These are phyloP conservation scores for Trichoderma guizhouense DNA, from an alignment of 2,329 filamentous ascomycete genomes.

Conservation along the genomic window DNA sequence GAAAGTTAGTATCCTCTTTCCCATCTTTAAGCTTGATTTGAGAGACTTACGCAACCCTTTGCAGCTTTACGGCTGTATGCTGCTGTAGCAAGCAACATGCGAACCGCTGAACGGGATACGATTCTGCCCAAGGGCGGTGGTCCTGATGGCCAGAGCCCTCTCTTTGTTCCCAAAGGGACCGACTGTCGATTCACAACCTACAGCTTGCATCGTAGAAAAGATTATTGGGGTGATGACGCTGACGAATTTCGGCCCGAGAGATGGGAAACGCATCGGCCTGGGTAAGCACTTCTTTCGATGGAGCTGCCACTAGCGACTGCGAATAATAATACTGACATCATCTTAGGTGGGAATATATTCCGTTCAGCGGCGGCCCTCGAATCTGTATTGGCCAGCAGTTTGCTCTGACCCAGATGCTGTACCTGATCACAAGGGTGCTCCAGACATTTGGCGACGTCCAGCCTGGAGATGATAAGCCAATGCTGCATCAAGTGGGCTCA, in stretches of 20 bases:
- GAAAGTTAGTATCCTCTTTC: slow-evolving; percentile 33
- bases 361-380: slow-evolving; percentile 44
- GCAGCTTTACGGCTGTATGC: slow-evolving; percentile 43
- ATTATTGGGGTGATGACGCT: slow-evolving; percentile 41
- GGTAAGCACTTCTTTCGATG: slow-evolving; percentile 22
- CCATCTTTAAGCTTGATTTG: background rate
- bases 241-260: slow-evolving; percentile 44
- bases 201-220: slow-evolving; percentile 37
- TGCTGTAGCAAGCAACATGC: slow-evolving; percentile 42
- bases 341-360: slow-evolving; percentile 39
- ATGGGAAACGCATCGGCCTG: slow-evolving; percentile 40
- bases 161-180: slow-evolving; percentile 39
- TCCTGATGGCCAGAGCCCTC: slow-evolving; percentile 35
- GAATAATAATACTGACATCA: background rate
- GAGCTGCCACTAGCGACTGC: background rate
- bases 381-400: slow-evolving; percentile 46
- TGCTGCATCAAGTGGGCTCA: slow-evolving; percentile 26
- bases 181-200: slow-evolving; percentile 37
- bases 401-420: slow-evolving; percentile 38
- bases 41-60: background rate
- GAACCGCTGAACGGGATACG: slow-evolving; percentile 41
- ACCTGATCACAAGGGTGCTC: slow-evolving; percentile 35
- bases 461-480: slow-evolving; percentile 27
- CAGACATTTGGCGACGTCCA: slow-evolving; percentile 33
- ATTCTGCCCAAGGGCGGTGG: slow-evolving; percentile 42